Evolutionary conservation across 441 rosid species (phyloP).

Genomic region (Biscutella laevigata): DNA sequence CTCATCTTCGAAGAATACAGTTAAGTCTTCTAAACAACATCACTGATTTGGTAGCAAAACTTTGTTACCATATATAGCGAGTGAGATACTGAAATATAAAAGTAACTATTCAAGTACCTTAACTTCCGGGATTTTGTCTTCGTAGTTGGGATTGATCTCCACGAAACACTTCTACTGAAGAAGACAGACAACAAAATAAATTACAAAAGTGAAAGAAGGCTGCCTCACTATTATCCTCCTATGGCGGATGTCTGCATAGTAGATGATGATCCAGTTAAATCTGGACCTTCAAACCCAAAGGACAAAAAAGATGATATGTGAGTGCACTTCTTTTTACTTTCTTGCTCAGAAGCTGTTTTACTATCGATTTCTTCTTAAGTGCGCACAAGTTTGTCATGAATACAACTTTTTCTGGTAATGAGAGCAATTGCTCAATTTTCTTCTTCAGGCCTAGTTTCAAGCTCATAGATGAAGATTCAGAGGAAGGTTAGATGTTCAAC

Average conservation of each 20-base stretch:
- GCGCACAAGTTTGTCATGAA: not conserved
- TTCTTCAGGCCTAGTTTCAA: constrained; percentile 78
- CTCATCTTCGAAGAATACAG: constrained; percentile 85
- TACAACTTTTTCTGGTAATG: not conserved
- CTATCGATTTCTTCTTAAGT: not conserved
- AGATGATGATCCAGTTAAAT: constrained; percentile 35
- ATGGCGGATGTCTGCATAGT: constrained; percentile 29
- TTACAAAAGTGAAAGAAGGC: constrained; percentile 27
- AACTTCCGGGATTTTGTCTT: constrained; percentile 4
- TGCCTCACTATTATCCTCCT: constrained; percentile 36
- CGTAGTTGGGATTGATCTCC: constrained; percentile 83
- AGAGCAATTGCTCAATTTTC: constrained; percentile 15
- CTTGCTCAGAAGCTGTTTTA: not conserved
- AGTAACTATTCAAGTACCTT: not conserved
- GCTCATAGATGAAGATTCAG: constrained; percentile 77
- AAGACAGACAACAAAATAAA: constrained; percentile 28
- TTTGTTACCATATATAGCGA: not conserved
- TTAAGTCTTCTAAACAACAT: constrained; percentile 25
- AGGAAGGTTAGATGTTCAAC: constrained; percentile 41
- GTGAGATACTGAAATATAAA: not conserved
- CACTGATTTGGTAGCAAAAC: constrained; percentile 3
- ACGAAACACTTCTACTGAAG: constrained; percentile 45
- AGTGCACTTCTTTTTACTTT: not conserved
- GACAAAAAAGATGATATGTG: constrained; percentile 18
- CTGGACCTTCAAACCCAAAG: constrained; percentile 19